These are phyloP conservation scores for Streptanthus diversifolius DNA, from an alignment of 345 rosid genomes.

Conservation along the genomic window DNA sequence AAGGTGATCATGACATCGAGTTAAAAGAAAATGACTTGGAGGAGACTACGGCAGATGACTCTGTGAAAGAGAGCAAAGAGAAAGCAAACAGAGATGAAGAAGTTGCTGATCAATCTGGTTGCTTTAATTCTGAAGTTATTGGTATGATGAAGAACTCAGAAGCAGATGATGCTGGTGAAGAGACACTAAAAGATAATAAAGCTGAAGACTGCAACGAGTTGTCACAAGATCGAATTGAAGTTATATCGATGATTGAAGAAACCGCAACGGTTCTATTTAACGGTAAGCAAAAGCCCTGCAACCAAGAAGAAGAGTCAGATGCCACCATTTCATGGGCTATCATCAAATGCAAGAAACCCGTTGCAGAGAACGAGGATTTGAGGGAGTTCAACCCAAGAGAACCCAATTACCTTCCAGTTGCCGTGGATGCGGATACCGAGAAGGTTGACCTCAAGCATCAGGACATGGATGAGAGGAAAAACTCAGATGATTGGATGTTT, in stretches of 20 bases:
- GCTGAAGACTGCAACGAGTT: slow-evolving; percentile 24
- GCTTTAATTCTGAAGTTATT: not conserved
- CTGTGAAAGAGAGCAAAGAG: slow-evolving; percentile 4
- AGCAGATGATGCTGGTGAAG: slow-evolving; percentile 25
- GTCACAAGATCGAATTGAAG: slow-evolving; percentile 30
- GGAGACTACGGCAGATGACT: slow-evolving; percentile 6
- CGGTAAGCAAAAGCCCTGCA: slow-evolving; percentile 23
- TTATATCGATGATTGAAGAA: not conserved
- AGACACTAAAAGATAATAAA: not conserved
- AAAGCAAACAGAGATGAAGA: slow-evolving; percentile 9
- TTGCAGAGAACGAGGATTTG: slow-evolving; percentile 34
- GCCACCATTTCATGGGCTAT: slow-evolving; percentile 39
- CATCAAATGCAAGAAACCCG: slow-evolving; percentile 35
- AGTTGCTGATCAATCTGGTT: not conserved
- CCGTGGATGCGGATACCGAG: slow-evolving; percentile 55
- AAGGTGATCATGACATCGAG: slow-evolving; percentile 6
- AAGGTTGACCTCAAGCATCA: slow-evolving; percentile 82
- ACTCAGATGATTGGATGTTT: slow-evolving; percentile 91
- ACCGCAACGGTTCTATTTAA: slow-evolving; percentile 7
- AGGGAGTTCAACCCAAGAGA: slow-evolving; percentile 68
- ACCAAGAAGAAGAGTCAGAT: slow-evolving; percentile 32
- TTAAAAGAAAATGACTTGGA: not conserved
- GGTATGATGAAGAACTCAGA: not conserved
- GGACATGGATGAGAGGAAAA: slow-evolving; percentile 61
- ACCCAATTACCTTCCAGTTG: slow-evolving; percentile 69